These are phyloP conservation scores for Coemansia furcata DNA, from an alignment of 192 early-diverging fungal species.

Conservation along the genomic window DNA sequence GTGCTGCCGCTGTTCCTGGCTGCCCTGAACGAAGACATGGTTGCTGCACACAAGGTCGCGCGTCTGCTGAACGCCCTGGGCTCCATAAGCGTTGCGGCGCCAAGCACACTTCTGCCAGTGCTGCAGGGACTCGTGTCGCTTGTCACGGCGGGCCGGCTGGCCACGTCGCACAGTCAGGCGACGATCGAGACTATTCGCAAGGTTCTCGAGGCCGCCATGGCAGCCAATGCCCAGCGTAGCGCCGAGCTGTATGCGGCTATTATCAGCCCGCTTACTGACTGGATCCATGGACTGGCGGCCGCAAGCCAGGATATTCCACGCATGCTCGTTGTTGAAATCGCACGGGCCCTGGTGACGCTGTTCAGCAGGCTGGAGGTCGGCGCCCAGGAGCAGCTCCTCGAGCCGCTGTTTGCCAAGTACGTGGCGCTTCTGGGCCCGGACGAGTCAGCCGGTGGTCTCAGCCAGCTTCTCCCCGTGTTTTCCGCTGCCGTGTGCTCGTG, in stretches of 20 bases:
- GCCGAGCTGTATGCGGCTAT: constrained; percentile 12
- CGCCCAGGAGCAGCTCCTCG: constrained; percentile 19
- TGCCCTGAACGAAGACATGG: constrained; percentile 31
- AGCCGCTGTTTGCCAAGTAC: constrained; percentile 24
- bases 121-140: constrained; percentile 19
- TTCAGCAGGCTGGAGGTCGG: constrained; percentile 28
- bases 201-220: constrained; percentile 26
- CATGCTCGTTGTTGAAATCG: constrained; percentile 28
- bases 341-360: constrained; percentile 18
- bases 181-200: constrained; percentile 39
- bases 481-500: constrained; percentile 42
- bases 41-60: constrained; percentile 29
- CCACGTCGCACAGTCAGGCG: constrained; percentile 16
- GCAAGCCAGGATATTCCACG: not conserved
- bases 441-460: not conserved
- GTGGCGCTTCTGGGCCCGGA: not conserved
- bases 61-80: constrained; percentile 43
- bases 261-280: constrained; percentile 25
- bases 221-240: not conserved
- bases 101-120: constrained; percentile 19
- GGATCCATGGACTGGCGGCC: constrained; percentile 9
- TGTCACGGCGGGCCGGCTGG: constrained; percentile 13
- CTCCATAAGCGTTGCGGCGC: constrained; percentile 38
- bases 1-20: constrained; percentile 46
- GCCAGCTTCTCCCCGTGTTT: constrained; percentile 29